Base-by-base conservation (phyloP, 2,329 filamentous ascomycete species). In the Claviceps humidiphila region DNA sequence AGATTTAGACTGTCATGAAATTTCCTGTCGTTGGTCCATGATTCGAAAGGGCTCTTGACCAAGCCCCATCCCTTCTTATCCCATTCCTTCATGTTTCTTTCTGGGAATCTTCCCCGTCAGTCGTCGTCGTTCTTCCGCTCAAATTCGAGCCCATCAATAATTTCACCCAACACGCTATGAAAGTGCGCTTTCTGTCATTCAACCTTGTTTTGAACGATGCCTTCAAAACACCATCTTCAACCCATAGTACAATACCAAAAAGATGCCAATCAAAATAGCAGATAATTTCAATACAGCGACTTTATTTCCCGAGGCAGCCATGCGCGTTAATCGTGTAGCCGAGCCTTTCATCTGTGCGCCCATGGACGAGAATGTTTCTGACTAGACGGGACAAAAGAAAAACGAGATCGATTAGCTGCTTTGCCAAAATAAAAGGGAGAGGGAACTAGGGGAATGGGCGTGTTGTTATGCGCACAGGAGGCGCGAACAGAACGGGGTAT, bases 311-410 rank as follows among this genome's bases (percentile, higher is more conserved):
- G 84, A 82, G 50, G 84, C 84, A 46, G 93, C 93, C 89, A 97
- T 97, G 56, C 89, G 82, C 22, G 85, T 88, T 47, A 98, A 71
- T 13, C 93, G 80, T 48, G 78, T 76, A 13, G 89, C 89, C 58
- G 87, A 94, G 44, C 89, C 89, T 66, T 89, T 91, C 55, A 98
- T 73, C 57, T 84, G 84, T 14, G 84, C 84, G 39, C 81, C 78
- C 78, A 98, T 89, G 61, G 82, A 85, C 55, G 88, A 91, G 70
- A 98, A 97, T 24, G 89, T 93, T 60, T 97, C 89, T 66, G 78
- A 85, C 85, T 93, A 30, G 16, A 30, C 2, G 20, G 22, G 44
- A 20, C 11, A 24, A 26, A 45, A 16, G n/a, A 22, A 43, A 43
- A 43, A 43, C 5, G 22, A 16, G 14, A 3, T n/a, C 8, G 2